Conservation (phyloP, 768 basidiomycete species). For the Amanita exitialis region DNA sequence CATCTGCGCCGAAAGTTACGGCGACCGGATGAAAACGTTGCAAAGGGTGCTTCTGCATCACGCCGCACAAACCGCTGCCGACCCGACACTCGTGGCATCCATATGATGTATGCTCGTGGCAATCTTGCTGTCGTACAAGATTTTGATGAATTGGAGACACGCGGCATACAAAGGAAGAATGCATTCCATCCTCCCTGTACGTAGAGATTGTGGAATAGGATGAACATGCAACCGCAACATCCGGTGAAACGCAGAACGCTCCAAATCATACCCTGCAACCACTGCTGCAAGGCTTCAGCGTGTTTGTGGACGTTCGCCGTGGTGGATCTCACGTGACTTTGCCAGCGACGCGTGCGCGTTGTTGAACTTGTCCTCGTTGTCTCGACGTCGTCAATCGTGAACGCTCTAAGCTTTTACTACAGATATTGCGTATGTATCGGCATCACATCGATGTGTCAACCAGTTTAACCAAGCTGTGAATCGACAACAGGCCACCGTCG, state of each 20-base stretch:
- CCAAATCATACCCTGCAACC: not conserved
- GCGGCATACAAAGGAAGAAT: not conserved
- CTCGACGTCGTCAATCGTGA: too few species aligned
- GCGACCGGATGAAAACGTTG: slow-evolving; percentile 4
- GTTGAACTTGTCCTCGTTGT: slow-evolving; percentile 2
- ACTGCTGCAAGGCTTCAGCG: too few species aligned
- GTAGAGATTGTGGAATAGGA: not conserved
- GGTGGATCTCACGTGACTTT: not conserved
- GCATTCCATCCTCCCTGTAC: not conserved
- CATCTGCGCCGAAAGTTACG: slow-evolving; percentile 3
- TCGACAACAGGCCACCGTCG: slow-evolving; percentile 5
- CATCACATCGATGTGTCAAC: slow-evolving; percentile 7
- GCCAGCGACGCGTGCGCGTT: not conserved
- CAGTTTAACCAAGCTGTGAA: slow-evolving; percentile 5
- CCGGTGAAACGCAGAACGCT: too few species aligned
- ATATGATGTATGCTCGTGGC: slow-evolving; percentile 1
- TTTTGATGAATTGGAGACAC: not conserved
- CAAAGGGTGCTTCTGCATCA: not conserved
- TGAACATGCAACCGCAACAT: not conserved
- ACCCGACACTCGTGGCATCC: not conserved
- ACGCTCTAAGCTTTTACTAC: not conserved
- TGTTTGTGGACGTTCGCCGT: too few species aligned
- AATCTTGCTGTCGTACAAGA: not conserved
- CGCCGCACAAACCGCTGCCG: slow-evolving; percentile 2
- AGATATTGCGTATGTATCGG: slow-evolving; percentile 7